These are phyloP conservation scores for Wallacemonas sp. DNA, from an alignment of 208 protist species.

Conservation along the genomic window DNA sequence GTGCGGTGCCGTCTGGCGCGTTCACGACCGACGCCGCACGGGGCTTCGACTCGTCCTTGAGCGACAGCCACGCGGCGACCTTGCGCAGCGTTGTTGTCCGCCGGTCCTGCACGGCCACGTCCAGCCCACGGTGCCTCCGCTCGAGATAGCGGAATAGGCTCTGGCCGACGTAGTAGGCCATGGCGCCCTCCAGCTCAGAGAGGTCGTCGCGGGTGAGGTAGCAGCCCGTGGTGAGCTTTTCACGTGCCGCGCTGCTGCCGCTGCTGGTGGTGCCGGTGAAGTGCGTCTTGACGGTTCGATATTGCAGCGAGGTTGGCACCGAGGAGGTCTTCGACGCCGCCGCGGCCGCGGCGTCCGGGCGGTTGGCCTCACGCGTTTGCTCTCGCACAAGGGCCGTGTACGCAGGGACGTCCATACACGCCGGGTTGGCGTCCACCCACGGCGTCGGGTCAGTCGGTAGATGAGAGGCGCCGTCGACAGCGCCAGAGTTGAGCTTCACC, in stretches of 20 bases:
- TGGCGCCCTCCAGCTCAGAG: constrained; percentile 48
- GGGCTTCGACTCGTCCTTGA: constrained; percentile 63
- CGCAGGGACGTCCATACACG: constrained; percentile 65
- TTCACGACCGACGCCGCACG: constrained; percentile 22
- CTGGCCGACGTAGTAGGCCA: constrained; percentile 74
- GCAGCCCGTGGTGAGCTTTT: constrained; percentile 55
- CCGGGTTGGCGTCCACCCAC: constrained; percentile 71
- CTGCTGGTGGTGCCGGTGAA: background rate
- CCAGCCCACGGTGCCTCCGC: constrained; percentile 56
- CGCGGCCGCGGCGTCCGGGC: constrained; percentile 2
- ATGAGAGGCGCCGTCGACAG: constrained; percentile 28
- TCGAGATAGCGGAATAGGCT: constrained; percentile 70
- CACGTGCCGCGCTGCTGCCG: constrained; percentile 10
- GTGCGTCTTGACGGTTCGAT: background rate
- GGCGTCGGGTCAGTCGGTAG: constrained; percentile 35
- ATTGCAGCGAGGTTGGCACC: background rate
- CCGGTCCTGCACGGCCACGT: constrained; percentile 61
- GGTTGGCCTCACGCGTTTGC: constrained; percentile 8
- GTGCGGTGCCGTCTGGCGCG: background rate
- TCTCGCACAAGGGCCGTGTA: constrained; percentile 18
- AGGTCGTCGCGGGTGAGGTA: constrained; percentile 71
- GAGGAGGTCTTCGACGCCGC: background rate
- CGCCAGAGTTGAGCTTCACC: constrained; percentile 64
- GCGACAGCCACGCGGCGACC: constrained; percentile 80
- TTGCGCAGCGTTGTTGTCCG: constrained; percentile 79